Evolutionary conservation across 352 stramenopile species (phyloP).

Genomic region (Phytopythium cucurbitacearum): DNA sequence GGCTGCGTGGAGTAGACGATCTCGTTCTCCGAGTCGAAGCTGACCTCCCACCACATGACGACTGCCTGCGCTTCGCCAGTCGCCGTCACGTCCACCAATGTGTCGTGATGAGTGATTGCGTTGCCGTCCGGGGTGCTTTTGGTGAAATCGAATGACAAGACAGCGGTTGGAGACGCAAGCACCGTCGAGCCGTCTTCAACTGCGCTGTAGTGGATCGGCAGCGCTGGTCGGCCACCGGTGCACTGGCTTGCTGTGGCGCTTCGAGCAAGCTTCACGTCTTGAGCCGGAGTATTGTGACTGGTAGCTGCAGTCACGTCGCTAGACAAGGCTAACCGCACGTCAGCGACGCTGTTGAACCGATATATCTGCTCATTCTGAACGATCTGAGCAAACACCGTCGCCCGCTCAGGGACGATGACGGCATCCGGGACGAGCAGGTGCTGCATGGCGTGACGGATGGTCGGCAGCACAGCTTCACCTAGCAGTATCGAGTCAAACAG

Average conservation of each 20-base stretch:
- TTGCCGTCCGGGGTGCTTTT: slow-evolving; percentile 14
- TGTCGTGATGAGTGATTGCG: slow-evolving; percentile 25
- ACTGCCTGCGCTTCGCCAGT: slow-evolving; percentile 53
- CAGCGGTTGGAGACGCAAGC: slow-evolving; percentile 33
- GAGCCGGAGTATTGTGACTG: background rate
- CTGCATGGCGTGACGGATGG: slow-evolving; percentile 70
- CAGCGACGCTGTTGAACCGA: slow-evolving; percentile 53
- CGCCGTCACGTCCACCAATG: slow-evolving; percentile 24
- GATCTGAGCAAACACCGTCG: slow-evolving; percentile 68
- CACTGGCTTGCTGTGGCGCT: slow-evolving; percentile 55
- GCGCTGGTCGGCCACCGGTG: slow-evolving; percentile 50
- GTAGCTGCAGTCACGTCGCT: background rate
- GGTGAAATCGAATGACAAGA: slow-evolving; percentile 71
- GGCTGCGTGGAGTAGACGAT: slow-evolving; percentile 68
- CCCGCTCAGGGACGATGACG: slow-evolving; percentile 62
- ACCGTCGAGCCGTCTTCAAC: slow-evolving; percentile 29
- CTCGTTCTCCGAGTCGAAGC: slow-evolving; percentile 42
- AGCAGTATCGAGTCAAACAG: slow-evolving; percentile 91
- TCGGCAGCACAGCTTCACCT: slow-evolving; percentile 84
- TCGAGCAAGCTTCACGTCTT: slow-evolving; percentile 38
- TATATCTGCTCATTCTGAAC: slow-evolving; percentile 61
- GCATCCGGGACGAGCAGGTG: slow-evolving; percentile 54
- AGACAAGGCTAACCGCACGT: slow-evolving; percentile 11
- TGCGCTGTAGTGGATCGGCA: slow-evolving; percentile 62
- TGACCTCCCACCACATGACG: slow-evolving; percentile 80